Conservation (phyloP, 2,329 filamentous ascomycete species). For the Aspergillus piperis region DNA sequence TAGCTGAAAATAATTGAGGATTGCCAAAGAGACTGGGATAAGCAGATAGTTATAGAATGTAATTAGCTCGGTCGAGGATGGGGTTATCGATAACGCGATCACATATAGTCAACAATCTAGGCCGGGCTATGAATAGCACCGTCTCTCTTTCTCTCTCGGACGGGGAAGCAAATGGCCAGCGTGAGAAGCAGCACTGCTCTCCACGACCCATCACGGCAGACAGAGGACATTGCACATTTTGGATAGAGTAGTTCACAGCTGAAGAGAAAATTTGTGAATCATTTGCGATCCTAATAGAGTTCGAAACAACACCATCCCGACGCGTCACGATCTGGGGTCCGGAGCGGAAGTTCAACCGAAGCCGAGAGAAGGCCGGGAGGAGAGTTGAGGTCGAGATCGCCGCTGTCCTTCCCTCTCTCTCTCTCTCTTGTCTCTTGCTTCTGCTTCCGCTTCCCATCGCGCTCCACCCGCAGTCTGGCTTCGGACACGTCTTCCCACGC, state of each 20-base stretch:
- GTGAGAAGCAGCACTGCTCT: background rate
- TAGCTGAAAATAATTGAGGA: background rate
- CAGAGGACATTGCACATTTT: no score
- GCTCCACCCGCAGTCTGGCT: constrained; percentile 17
- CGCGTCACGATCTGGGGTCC: background rate
- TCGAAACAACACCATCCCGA: background rate
- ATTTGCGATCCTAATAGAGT: background rate
- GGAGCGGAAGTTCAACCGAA: constrained; percentile 1
- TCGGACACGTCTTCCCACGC: constrained; percentile 21
- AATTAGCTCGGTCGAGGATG: background rate
- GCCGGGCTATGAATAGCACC: background rate
- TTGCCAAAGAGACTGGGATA: background rate
- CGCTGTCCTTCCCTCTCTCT: constrained; percentile 17
- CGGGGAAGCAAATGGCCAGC: no score
- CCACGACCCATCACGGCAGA: no score
- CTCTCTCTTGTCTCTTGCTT: constrained; percentile 1
- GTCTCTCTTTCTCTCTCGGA: no score
- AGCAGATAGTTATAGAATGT: background rate
- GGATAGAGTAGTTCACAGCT: background rate
- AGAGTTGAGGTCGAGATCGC: background rate
- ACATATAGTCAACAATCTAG: background rate
- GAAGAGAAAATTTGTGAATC: background rate
- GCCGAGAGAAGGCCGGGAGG: background rate
- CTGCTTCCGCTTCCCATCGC: constrained; percentile 19
- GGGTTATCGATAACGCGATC: background rate